phyloP scores from a whole-genome alignment of 371 early-diverging fungal species.

The Choanephora cucurbitarum region DNA sequence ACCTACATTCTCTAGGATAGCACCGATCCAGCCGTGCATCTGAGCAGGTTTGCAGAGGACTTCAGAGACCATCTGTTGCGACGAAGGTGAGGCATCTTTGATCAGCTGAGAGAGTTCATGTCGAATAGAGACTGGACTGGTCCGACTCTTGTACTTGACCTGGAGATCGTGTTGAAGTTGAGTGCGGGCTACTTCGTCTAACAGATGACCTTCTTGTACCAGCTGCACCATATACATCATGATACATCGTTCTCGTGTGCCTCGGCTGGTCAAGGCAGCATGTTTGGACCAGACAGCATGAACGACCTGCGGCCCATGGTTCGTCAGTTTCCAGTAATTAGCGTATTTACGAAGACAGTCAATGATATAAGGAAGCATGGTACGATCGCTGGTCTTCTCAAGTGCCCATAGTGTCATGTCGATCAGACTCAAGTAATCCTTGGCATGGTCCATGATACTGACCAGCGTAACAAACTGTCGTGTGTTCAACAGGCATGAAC shows the following conservation, averaged over 20 bases:
- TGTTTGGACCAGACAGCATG: conserved; percentile 51
- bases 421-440: conserved; percentile 56
- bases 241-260: conserved; percentile 40
- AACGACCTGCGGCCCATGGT: conserved; percentile 30
- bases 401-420: conserved; percentile 67
- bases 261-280: conserved; percentile 33
- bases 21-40: conserved; percentile 43
- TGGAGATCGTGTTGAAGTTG: conserved; percentile 49
- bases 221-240: conserved; percentile 54
- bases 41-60: conserved; percentile 44
- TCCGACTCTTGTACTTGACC: conserved; percentile 27
- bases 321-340: conserved; percentile 57
- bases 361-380: conserved; percentile 53
- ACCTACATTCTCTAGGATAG: conserved; percentile 42
- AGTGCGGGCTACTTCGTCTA: conserved; percentile 30
- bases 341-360: conserved; percentile 60
- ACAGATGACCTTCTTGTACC: conserved; percentile 45
- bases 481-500: conserved; percentile 72
- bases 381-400: conserved; percentile 59
- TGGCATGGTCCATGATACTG: conserved; percentile 56
- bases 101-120: conserved; percentile 45
- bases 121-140: conserved; percentile 24
- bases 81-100: conserved; percentile 27
- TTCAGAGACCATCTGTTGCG: conserved; percentile 39
- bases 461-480: conserved; percentile 69